Conservation (phyloP, 2,329 filamentous ascomycete genomes). For the Colletotrichum zoysiae region DNA sequence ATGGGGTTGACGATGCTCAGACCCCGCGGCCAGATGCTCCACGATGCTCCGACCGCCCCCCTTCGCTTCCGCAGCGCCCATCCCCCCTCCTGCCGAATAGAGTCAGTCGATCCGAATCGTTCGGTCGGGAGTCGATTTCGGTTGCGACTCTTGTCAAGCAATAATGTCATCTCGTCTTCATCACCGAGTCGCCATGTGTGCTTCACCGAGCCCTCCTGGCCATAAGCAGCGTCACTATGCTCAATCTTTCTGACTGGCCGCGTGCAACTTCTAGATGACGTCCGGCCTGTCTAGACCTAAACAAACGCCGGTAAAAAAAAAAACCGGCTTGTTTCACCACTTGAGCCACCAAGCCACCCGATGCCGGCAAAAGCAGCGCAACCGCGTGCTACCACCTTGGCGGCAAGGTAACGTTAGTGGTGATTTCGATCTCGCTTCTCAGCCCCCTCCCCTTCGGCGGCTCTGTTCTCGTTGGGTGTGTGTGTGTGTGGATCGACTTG, state of each 20-base stretch:
- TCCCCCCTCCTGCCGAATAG: conserved; percentile 4
- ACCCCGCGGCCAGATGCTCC: conserved; percentile 24
- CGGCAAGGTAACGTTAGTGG: conserved; percentile 32
- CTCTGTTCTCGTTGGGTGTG: conserved; percentile 3
- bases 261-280: not conserved
- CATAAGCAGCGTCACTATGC: conserved; percentile 9
- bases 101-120: conserved; percentile 28
- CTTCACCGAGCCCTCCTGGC: not conserved
- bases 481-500: not conserved
- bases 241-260: conserved; percentile 13
- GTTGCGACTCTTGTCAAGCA: conserved; percentile 4
- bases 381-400: conserved; percentile 15
- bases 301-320: conserved; percentile 1
- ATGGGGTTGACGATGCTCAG: conserved; percentile 22
- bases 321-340: conserved; percentile 32
- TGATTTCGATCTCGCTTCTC: conserved; percentile 23
- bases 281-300: conserved; percentile 1
- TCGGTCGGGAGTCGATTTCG: conserved; percentile 17
- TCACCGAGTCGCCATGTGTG: conserved; percentile 2
- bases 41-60: conserved; percentile 27
- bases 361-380: not conserved
- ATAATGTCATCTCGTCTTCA: conserved; percentile 26
- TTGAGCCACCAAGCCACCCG: conserved; percentile 15
- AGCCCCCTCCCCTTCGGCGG: conserved; percentile 10
- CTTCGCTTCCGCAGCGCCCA: not conserved